Evolutionary conservation across 2,329 filamentous ascomycete species (phyloP).

Genomic region (Penicillium sp.): DNA sequence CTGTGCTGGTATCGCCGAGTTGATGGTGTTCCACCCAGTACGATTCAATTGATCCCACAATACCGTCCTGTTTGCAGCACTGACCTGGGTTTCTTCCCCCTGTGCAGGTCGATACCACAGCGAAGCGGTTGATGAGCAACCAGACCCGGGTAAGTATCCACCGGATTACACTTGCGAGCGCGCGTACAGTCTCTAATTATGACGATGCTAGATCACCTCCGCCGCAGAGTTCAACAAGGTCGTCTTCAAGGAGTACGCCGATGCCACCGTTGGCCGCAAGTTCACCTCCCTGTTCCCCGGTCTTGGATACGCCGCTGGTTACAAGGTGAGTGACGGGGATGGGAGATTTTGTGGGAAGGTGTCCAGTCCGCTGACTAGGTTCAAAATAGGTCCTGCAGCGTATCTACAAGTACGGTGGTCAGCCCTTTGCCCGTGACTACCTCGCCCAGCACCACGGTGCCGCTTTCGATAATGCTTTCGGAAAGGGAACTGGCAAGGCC

Average conservation of each 20-base stretch:
- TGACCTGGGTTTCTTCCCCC: constrained; percentile 28
- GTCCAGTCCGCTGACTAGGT: constrained; percentile 4
- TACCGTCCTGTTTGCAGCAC: constrained; percentile 8
- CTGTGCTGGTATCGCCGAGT: constrained; percentile 87
- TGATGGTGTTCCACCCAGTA: constrained; percentile 91
- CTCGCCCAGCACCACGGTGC: constrained; percentile 77
- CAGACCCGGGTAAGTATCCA: constrained; percentile 66
- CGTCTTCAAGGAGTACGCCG: constrained; percentile 88
- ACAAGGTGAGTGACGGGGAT: constrained; percentile 67
- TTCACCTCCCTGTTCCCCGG: constrained; percentile 97
- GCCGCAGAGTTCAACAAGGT: constrained; percentile 77
- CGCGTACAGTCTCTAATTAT: constrained; percentile 11
- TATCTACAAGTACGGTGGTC: constrained; percentile 98
- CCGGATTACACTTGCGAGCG: constrained; percentile 7
- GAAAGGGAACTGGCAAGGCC: constrained; percentile 96
- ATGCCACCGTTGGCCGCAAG: constrained; percentile 70
- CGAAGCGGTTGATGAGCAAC: constrained; percentile 99
- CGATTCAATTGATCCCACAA: constrained; percentile 32
- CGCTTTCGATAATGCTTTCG: constrained; percentile 86
- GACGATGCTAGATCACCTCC: constrained; percentile 56
- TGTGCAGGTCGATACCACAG: constrained; percentile 89
- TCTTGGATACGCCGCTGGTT: constrained; percentile 94
- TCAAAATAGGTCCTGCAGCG: constrained; percentile 74
- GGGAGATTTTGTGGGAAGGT: background rate
- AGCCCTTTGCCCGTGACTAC: constrained; percentile 92